Evolutionary conservation across 352 stramenopile genomes (phyloP).

Genomic region (Phytophthora cactorum): DNA sequence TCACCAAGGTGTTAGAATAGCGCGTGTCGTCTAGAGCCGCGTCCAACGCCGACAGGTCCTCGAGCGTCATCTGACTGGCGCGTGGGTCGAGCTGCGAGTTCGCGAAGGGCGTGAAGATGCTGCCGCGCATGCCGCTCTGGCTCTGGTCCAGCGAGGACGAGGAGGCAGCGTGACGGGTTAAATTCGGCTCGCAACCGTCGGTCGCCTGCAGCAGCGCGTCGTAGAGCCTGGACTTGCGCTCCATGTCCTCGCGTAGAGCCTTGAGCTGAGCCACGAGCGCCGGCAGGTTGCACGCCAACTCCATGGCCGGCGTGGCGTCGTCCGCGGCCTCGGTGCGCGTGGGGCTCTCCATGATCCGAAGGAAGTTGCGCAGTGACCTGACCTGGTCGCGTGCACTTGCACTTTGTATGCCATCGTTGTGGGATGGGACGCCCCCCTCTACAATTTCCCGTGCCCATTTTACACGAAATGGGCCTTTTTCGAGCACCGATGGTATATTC

Average conservation of each 20-base stretch:
- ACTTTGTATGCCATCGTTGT: not conserved
- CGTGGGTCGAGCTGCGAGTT: constrained; percentile 37
- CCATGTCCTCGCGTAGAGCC: constrained; percentile 68
- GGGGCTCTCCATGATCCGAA: constrained; percentile 27
- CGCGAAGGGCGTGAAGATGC: constrained; percentile 52
- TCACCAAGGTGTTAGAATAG: constrained; percentile 39
- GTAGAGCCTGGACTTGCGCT: constrained; percentile 77
- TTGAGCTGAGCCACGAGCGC: constrained; percentile 69
- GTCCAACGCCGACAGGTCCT: constrained; percentile 33
- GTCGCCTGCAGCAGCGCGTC: constrained; percentile 48
- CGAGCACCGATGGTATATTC: too few relatives aligned
- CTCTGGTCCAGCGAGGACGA: constrained; percentile 15
- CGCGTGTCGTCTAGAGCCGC: constrained; percentile 20
- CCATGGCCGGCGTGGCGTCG: constrained; percentile 20
- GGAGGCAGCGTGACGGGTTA: not conserved
- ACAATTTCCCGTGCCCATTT: too few relatives aligned
- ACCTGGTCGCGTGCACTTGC: not conserved
- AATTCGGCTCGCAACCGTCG: not conserved
- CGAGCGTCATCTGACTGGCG: constrained; percentile 34
- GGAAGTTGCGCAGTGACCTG: not conserved
- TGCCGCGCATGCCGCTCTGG: constrained; percentile 38
- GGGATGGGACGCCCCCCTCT: not conserved
- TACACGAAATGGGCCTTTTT: too few relatives aligned
- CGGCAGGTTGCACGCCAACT: constrained; percentile 69
- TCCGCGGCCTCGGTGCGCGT: not conserved